These are phyloP conservation scores for Talaromyces sp. DNA, from an alignment of 2,329 filamentous ascomycete species.

Conservation along the genomic window DNA sequence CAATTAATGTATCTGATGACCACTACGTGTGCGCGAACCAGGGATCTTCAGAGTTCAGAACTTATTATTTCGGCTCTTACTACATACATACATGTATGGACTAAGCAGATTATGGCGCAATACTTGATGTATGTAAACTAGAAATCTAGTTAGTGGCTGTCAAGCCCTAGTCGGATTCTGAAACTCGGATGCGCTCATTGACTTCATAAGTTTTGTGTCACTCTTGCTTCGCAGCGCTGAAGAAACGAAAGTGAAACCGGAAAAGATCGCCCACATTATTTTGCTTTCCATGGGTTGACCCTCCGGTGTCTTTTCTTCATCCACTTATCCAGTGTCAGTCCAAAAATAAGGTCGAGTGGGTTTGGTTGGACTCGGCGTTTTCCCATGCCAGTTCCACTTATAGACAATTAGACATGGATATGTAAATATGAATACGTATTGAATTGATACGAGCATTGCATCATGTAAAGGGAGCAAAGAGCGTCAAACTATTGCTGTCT, in stretches of 20 bases:
- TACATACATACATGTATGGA: too few species aligned
- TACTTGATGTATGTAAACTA: too few species aligned
- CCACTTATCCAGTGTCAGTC: too few species aligned
- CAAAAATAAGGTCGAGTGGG: background rate
- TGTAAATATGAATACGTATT: background rate
- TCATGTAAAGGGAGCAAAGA: background rate
- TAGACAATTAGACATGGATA: too few species aligned
- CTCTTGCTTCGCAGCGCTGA: background rate
- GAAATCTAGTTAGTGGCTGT: too few species aligned
- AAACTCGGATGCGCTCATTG: background rate
- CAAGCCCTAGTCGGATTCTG: background rate
- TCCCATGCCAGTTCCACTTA: background rate
- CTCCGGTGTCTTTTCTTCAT: background rate
- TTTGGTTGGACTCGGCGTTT: background rate
- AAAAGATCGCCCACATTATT: too few species aligned
- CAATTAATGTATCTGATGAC: too few species aligned
- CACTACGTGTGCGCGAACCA: too few species aligned
- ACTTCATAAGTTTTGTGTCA: background rate
- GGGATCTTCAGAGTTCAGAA: too few species aligned
- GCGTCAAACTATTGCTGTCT: background rate
- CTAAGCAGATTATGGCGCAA: too few species aligned
- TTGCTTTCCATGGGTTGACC: background rate
- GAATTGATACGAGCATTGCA: background rate
- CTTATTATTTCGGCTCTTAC: too few species aligned
- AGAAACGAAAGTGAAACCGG: too few species aligned